phyloP scores from a whole-genome alignment of 306 rosid species.

The Cucumis hystrix region DNA sequence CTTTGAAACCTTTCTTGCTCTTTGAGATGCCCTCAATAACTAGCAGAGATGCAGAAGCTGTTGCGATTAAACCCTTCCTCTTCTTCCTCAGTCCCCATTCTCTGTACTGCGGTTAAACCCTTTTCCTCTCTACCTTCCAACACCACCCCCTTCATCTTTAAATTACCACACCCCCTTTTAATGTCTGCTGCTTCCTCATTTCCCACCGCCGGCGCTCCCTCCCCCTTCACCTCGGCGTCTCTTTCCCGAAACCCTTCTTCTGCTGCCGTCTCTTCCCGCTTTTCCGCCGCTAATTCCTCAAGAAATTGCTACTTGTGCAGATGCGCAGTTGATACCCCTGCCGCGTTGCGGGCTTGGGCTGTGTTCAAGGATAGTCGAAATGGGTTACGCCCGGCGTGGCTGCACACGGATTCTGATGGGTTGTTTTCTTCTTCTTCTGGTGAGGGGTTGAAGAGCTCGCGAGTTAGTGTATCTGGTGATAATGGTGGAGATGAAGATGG shows the following conservation, averaged over 20 bases:
- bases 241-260: slow-evolving; percentile 10
- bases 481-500: neutral
- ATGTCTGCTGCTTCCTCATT: slow-evolving; percentile 27
- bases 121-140: slow-evolving; percentile 8
- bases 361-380: slow-evolving; percentile 19
- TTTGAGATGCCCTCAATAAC: slow-evolving; percentile 41
- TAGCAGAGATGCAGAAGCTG: slow-evolving; percentile 60
- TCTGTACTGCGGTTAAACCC: slow-evolving; percentile 24
- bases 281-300: slow-evolving; percentile 6
- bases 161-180: neutral
- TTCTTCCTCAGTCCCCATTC: slow-evolving; percentile 24
- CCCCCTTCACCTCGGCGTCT: slow-evolving; percentile 8
- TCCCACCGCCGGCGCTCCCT: neutral
- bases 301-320: slow-evolving; percentile 19
- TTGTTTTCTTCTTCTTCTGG: slow-evolving; percentile 17
- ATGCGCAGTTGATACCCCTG: slow-evolving; percentile 12
- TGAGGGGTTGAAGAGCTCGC: slow-evolving; percentile 7
- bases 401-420: slow-evolving; percentile 22
- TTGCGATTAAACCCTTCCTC: slow-evolving; percentile 30
- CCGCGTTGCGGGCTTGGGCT: slow-evolving; percentile 29
- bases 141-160: neutral
- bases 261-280: slow-evolving; percentile 4
- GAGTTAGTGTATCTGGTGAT: slow-evolving; percentile 3
- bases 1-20: neutral
- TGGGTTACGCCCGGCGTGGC: slow-evolving; percentile 25